A percentile compares a stretch with the other conserved stretches of the same genome.
Evolutionary conservation across 2,329 filamentous ascomycete species (phyloP).

Genomic region (Emericellopsis atlantica): DNA sequence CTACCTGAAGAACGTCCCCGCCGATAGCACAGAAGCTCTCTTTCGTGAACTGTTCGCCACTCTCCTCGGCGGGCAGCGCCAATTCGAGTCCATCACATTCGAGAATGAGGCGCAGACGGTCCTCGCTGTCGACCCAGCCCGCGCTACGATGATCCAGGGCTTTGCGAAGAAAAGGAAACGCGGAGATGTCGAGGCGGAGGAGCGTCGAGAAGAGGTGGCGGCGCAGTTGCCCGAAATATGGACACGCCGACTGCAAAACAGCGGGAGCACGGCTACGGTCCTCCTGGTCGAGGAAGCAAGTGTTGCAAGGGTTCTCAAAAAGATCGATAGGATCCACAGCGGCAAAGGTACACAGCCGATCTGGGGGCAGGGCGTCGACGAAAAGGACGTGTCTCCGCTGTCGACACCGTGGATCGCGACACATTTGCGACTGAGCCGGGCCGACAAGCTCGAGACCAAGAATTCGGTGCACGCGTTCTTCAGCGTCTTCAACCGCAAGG

Average conservation of each 20-base stretch:
- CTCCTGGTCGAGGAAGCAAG: slow-evolving; percentile 75
- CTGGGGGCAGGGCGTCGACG: slow-evolving; percentile 55
- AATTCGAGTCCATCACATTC: slow-evolving; percentile 65
- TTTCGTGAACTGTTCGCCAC: slow-evolving; percentile 63
- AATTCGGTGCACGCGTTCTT: slow-evolving; percentile 75
- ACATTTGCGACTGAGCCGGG: slow-evolving; percentile 62
- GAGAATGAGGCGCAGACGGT: slow-evolving; percentile 36
- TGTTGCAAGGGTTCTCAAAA: slow-evolving; percentile 65
- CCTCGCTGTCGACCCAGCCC: slow-evolving; percentile 30
- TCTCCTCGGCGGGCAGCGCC: slow-evolving; percentile 60
- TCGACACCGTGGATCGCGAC: slow-evolving; percentile 45
- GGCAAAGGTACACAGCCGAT: slow-evolving; percentile 42
- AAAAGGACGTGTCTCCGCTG: slow-evolving; percentile 38
- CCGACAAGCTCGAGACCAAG: slow-evolving; percentile 54
- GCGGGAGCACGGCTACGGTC: slow-evolving; percentile 69
- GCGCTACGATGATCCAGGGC: slow-evolving; percentile 26
- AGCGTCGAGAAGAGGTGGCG: slow-evolving; percentile 44
- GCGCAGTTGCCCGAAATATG: slow-evolving; percentile 58
- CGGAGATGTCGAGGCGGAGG: slow-evolving; percentile 40
- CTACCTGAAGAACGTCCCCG: slow-evolving; percentile 82
- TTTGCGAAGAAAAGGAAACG: slow-evolving; percentile 27
- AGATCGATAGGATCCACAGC: slow-evolving; percentile 48
- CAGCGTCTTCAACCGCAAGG: slow-evolving; percentile 62
- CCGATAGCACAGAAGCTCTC: slow-evolving; percentile 68
- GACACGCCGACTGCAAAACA: slow-evolving; percentile 56